Evolutionary conservation across 495 filamentous ascomycete genomes (phyloP), one percentile per base, ranked within the genome.

Genomic region (Lasiosphaeria hispida): DNA sequence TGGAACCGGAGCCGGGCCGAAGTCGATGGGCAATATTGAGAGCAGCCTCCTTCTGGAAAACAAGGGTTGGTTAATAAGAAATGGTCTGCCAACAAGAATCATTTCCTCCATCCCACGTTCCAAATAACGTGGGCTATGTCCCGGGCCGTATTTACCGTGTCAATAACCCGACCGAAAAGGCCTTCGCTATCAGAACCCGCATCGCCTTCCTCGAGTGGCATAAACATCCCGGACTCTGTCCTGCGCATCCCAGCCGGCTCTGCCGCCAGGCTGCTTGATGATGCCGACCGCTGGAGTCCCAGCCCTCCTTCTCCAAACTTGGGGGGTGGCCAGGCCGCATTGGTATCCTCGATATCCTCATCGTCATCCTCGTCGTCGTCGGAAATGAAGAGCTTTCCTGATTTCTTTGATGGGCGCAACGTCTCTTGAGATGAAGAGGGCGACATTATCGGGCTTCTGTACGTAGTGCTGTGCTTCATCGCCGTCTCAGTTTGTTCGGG

Each of bases 81-180:
- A 60, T 43, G 59, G 51, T 66, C 69, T 58, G 53, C 48, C 59
- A 30, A 50, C 44, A 55, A 61, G 35, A 33, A 54, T 87, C 66
- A 92, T 61, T 84, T 80, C 62, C 89, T 83, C 94, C 93, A 97
- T 37, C 93, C 93, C 53, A 97, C 94, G 69, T 98, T 98, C 92
- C 91, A 96, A 61, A 97, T 90, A 38, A 97, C 92, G 76, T 96
- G 90, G 38, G 88, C 91, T 63, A 98, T 98, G 64, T 98, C 94
- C 62, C 86, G 87, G 42, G 93, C 92, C 7, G 93, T 97, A 76
- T 98, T 97, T 65, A 98, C 90, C 41, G 92, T 94, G 69, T 97
- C 90, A 66, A 94, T 85, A 18, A 97, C 87, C 60, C 86, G 83
- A 56, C 90, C 89, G 60, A 97, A 83, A 37, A 97, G 74, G 58